Percentiles rank a stretch among this genome's conserved stretches.
Conservation (phyloP, 2,329 filamentous ascomycete genomes). For the Microcyclospora tardicrescens region DNA sequence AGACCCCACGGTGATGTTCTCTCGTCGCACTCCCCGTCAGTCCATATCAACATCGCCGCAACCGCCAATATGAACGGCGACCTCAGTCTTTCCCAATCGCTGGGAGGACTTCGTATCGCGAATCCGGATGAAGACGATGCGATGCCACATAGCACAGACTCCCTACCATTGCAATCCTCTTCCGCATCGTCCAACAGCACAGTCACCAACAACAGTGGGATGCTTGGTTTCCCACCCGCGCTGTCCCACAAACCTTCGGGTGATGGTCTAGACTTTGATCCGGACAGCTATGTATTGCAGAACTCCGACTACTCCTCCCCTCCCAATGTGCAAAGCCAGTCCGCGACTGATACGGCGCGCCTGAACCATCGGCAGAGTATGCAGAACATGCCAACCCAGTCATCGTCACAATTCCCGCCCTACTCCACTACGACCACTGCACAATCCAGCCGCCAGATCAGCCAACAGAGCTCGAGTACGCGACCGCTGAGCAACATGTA, state of each 20-base stretch:
- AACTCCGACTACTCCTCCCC: neutral
- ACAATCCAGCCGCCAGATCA: slow-evolving; percentile 15
- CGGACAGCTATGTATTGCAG: slow-evolving; percentile 25
- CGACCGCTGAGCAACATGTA: slow-evolving; percentile 36
- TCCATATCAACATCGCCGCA: too few relatives aligned
- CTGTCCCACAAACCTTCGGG: slow-evolving; percentile 1
- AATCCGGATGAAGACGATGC: slow-evolving; percentile 62
- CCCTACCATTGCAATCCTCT: slow-evolving; percentile 10
- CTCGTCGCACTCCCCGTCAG: too few relatives aligned
- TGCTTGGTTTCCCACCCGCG: too few relatives aligned
- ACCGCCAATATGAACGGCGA: slow-evolving; percentile 66
- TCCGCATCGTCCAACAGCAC: slow-evolving; percentile 26
- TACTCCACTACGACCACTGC: slow-evolving; percentile 2
- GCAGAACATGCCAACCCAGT: slow-evolving; percentile 5
- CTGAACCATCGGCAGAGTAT: slow-evolving; percentile 3
- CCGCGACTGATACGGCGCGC: neutral
- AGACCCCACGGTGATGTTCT: too few relatives aligned
- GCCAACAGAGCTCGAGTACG: slow-evolving; percentile 13
- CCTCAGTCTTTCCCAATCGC: slow-evolving; percentile 78
- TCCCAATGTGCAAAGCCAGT: too few relatives aligned
- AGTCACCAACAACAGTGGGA: slow-evolving; percentile 23
- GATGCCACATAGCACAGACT: slow-evolving; percentile 1
- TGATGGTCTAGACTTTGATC: slow-evolving; percentile 28
- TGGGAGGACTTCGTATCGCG: slow-evolving; percentile 90
- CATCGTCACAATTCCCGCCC: slow-evolving; percentile 8